These are phyloP conservation scores for Lactarius quietus DNA, from an alignment of 768 basidiomycete species.

Conservation along the genomic window DNA sequence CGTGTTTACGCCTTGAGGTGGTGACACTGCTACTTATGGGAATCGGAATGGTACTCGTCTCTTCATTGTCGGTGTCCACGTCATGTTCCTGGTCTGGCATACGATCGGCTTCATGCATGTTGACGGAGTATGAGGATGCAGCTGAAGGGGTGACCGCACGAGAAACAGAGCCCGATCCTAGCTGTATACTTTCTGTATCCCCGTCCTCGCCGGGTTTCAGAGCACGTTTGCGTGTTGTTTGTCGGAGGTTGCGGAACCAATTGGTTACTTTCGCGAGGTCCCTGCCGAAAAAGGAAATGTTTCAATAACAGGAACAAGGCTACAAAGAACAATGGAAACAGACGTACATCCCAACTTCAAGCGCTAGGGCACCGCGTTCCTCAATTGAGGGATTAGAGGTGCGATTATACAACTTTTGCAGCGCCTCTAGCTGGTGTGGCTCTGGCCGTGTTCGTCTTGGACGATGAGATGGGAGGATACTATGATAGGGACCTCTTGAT, in stretches of 20 bases:
- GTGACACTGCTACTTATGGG: conserved; percentile 1
- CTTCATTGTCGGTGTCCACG: conserved; percentile 45
- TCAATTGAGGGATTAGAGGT: conserved; percentile 77
- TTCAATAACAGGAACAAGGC: conserved; percentile 8
- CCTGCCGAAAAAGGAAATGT: conserved; percentile 34
- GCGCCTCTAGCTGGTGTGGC: conserved; percentile 69
- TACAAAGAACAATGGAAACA: conserved; percentile 1
- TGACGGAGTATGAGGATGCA: conserved; percentile 45
- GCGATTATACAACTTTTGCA: conserved; percentile 64
- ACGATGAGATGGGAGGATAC: conserved; percentile 41
- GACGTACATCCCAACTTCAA: conserved; percentile 65
- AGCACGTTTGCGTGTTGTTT: conserved; percentile 71
- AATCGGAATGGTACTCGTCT: conserved; percentile 3
- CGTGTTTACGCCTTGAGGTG: conserved; percentile 11
- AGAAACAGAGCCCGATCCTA: conserved; percentile 44
- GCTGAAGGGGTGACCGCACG: conserved; percentile 51
- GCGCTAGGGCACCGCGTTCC: conserved; percentile 67
- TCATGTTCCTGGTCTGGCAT: conserved; percentile 34
- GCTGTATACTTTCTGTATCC: conserved; percentile 31
- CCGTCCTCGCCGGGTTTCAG: conserved; percentile 49
- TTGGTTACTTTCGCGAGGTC: conserved; percentile 83
- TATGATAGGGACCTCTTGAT: conserved; percentile 44
- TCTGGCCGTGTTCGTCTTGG: conserved; percentile 75
- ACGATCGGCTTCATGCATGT: conserved; percentile 42
- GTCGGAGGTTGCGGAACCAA: conserved; percentile 83